Base-by-base conservation (phyloP, 2,329 filamentous ascomycete species). In the Claviceps sp. region DNA sequence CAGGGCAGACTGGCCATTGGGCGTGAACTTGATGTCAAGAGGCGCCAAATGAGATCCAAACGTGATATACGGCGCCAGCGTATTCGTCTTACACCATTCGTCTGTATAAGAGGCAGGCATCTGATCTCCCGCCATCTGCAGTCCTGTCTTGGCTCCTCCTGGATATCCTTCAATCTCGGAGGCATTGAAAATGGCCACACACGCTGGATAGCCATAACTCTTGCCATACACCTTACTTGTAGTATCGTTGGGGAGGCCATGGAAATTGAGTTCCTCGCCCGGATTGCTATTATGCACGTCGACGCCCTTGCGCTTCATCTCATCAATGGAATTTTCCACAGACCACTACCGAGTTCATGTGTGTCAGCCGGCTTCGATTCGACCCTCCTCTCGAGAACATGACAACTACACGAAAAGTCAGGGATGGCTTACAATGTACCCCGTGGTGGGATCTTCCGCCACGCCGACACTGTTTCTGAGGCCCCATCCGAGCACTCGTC, bases 221-320 rank as follows among this genome's bases (percentile, higher is more conserved):
- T 59, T 59, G 5, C 70, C 69, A 17, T 61, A 57, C 11, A 59
- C 19, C 2, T 52, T 48, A 53, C 55, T 54, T 16, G 46, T 37
- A 5, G 56, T 58, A 46, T 60, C 57, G 52, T 57, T 59, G 39
- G 85, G 70, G 48, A 72, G 73, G 2, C 84, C 83, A 56, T 84
- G 79, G 62, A 76, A 86, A 64, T 88, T 87, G 63, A 88, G 65
- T 64, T 87, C 82, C 61, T 88, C 84, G 19, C 78, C 84, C 0
- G 84, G 84, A 60, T 87, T 87, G 56, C 82, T 70, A 56, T 78
- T 67, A 59, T 85, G 81, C 46, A 85, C 74, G 57, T 84, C 80
- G 11, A 67, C 58, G 7, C 73, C 75, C 24, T 69, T 59, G 26
- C 82, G 73, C 34, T 67, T 61, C 44, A 86, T 68, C 24, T 84